A percentile compares a stretch with the other conserved stretches of the same genome.
Evolutionary conservation across 208 protist genomes (phyloP).

Genomic region (Strigomonas galati): DNA sequence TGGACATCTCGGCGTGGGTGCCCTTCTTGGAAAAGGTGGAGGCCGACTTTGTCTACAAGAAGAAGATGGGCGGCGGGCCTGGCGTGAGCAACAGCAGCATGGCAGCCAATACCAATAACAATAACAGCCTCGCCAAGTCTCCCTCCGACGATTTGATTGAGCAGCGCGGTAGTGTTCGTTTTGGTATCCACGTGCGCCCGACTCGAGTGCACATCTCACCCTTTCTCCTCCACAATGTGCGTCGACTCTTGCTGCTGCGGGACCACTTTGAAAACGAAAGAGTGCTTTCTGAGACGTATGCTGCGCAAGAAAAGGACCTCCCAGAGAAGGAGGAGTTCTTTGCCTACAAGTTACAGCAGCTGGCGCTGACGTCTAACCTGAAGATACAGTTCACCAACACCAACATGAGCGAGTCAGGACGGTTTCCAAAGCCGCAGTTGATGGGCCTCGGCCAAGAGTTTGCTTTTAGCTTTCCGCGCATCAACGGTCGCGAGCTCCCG

Average conservation of each 20-base stretch:
- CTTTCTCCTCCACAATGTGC: conserved; percentile 20
- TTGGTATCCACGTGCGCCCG: conserved; percentile 22
- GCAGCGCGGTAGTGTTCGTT: conserved; percentile 16
- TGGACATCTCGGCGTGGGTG: conserved; percentile 30
- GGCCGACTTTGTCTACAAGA: conserved; percentile 18
- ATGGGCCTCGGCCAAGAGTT: conserved; percentile 27
- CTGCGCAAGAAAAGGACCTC: not conserved
- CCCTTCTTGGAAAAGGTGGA: conserved; percentile 32
- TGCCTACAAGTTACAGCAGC: conserved; percentile 29
- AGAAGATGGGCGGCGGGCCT: not conserved
- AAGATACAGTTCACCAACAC: conserved; percentile 12
- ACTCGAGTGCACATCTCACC: conserved; percentile 33
- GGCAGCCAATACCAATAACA: too few relatives aligned
- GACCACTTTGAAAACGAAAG: conserved; percentile 14
- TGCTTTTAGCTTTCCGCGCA: conserved; percentile 62
- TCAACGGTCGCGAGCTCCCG: conserved; percentile 53
- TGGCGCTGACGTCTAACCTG: conserved; percentile 21
- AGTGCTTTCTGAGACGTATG: not conserved
- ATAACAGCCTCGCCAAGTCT: conserved; percentile 7
- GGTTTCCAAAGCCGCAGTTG: conserved; percentile 10
- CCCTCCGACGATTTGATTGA: conserved; percentile 31
- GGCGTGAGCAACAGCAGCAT: not conserved
- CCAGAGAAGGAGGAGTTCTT: conserved; percentile 21
- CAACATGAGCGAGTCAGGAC: conserved; percentile 2
- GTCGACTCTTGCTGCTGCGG: conserved; percentile 21